These are phyloP conservation scores for Massariosphaeria phaeospora DNA, from an alignment of 495 filamentous ascomycete genomes.

Conservation along the genomic window DNA sequence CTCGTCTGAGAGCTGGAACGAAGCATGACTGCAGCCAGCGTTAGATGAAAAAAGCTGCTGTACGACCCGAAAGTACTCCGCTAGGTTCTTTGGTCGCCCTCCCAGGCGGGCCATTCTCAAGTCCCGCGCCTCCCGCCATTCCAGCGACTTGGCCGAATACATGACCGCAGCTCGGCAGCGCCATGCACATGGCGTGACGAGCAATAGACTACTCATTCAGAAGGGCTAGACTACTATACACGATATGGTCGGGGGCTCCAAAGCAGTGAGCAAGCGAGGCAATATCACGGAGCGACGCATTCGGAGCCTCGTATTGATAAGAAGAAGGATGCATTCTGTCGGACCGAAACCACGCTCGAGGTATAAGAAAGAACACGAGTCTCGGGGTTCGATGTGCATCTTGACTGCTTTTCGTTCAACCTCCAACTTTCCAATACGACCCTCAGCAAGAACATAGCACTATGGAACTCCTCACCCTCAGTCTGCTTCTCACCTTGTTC, in stretches of 20 bases:
- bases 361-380: constrained; percentile 4
- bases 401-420: background rate
- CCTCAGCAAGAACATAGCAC: background rate
- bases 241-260: constrained; percentile 1
- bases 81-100: background rate
- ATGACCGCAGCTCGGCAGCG: background rate
- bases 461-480: background rate
- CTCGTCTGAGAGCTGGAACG: background rate
- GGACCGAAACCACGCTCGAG: background rate
- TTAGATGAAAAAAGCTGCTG: background rate
- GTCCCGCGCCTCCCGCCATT: background rate
- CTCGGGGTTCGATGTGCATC: background rate
- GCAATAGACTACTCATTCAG: background rate
- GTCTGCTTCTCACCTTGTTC: background rate
- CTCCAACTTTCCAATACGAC: background rate
- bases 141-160: background rate
- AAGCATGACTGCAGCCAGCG: background rate
- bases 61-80: background rate
- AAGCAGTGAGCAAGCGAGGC: background rate
- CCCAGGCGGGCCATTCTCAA: background rate
- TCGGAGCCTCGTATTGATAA: background rate
- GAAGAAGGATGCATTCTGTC: background rate
- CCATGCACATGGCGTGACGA: background rate
- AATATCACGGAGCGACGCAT: background rate
- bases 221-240: background rate